Evolutionary conservation across 2,329 filamentous ascomycete species (phyloP).

Genomic region (Talaromyces albobiverticillius): DNA sequence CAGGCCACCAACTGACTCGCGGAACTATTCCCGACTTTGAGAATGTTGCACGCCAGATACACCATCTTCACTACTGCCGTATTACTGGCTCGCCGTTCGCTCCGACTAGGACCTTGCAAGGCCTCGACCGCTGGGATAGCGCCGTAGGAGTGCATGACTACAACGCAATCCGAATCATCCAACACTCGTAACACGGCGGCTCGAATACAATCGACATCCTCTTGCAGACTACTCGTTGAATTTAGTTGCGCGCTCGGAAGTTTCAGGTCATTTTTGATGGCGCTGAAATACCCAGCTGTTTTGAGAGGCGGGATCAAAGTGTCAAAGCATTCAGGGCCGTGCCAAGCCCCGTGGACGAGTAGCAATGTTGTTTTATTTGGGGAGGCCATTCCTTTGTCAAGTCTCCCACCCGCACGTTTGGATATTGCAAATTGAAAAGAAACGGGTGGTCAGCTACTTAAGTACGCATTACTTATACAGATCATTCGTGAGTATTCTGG

Average conservation of each 20-base stretch:
- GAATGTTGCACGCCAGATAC: neutral
- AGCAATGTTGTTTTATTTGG: neutral
- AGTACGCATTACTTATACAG: too few species aligned
- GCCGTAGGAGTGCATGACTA: neutral
- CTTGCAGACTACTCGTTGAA: neutral
- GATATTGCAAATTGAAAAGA: too few species aligned
- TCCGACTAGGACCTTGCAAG: neutral
- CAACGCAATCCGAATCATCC: neutral
- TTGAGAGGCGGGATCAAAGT: neutral
- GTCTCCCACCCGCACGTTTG: too few species aligned
- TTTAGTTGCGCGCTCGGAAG: neutral
- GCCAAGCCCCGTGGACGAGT: neutral
- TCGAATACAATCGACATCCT: neutral
- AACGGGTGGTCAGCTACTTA: too few species aligned
- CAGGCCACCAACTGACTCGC: neutral
- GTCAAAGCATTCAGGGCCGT: neutral
- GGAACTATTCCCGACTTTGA: neutral
- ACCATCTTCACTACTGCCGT: neutral
- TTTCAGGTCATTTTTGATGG: neutral
- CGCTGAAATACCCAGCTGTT: neutral
- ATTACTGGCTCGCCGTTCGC: neutral
- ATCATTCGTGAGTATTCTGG: too few species aligned
- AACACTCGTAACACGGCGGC: neutral
- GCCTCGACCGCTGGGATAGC: neutral
- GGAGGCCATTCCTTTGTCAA: neutral